Base-by-base conservation (phyloP, 2,329 filamentous ascomycete species). In the Magnaporthiopsis poae region DNA sequence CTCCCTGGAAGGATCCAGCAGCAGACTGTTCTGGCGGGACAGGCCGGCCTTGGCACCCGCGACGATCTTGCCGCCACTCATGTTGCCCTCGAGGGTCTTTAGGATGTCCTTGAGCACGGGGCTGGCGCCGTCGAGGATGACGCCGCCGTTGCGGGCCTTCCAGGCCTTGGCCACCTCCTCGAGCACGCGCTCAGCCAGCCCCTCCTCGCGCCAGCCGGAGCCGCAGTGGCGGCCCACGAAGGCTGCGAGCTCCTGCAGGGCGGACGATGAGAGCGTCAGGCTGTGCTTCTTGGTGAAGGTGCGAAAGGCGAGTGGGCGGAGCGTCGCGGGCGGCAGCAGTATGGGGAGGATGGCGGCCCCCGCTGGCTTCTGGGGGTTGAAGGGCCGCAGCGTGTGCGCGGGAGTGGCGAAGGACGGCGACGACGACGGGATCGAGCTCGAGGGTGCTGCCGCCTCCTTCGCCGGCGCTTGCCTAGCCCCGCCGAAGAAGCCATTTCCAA, bases 251-350 rank as follows among this genome's bases (percentile, higher is more conserved):
- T 90, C 86, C 75, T 94, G 88, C 5, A 99, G 81, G 0, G 95
- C 92, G 0, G 92, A 87, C 0, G 94, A 95, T 9, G 91, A 93
- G 65, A 99, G 86, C 0, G 93, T 98, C 66, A 99, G 82, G 72
- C 94, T 96, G 78, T 99, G 92, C 74, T 98, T 99, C 77, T 97
- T 97, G 1, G 95, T 99, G 71, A 99, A 96, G 0, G 91, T 96
- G 62, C 95, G 88, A 74, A 99, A 98, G 11, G 95, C 96, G 27
- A 98, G 83, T 2, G 95, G 94, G 69, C 96, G 85, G 60, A 99
- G 80, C 0, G 91, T 96, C 12, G 92, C 87, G 0, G 93, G 90
- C 3, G 94, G 93, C 5, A 99, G 87, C 52, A 96, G 83, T 67
- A 99, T 95, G 4, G 95, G 92, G 1, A 99, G 82, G 63, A 98